Conservation (phyloP, 257 asterid genomes). For the Solanum infundibuliforme region DNA sequence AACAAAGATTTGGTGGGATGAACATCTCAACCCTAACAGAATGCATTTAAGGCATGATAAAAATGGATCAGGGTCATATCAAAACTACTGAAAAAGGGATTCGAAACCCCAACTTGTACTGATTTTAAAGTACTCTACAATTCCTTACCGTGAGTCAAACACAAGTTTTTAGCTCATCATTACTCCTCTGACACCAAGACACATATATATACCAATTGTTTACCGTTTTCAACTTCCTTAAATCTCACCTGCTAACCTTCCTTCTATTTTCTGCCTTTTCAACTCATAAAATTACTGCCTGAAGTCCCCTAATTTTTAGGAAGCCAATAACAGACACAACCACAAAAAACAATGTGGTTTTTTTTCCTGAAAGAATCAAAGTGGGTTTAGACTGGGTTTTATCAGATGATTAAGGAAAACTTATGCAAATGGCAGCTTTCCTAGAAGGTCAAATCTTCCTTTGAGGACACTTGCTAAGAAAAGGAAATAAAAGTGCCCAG, state of each 20-base stretch:
- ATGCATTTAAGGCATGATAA: neutral
- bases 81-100: neutral
- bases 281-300: neutral
- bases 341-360: neutral
- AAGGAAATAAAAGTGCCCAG: neutral
- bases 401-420: neutral
- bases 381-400: neutral
- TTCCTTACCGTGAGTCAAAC: neutral
- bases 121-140: neutral
- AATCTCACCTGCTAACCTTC: neutral
- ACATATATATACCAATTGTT: neutral
- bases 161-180: neutral
- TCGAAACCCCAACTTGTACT: neutral
- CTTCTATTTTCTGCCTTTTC: neutral
- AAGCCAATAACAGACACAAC: neutral
- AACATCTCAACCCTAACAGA: neutral
- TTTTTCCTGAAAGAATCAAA: neutral
- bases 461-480: neutral
- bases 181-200: neutral
- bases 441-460: neutral
- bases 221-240: neutral
- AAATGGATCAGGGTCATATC: neutral
- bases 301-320: neutral
- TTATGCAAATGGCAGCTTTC: neutral
- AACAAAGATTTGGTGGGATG: neutral